Evolutionary conservation across 202 grass and related monocot genomes (phyloP).

Genomic region (Bolboschoenoplectus hybrid): DNA sequence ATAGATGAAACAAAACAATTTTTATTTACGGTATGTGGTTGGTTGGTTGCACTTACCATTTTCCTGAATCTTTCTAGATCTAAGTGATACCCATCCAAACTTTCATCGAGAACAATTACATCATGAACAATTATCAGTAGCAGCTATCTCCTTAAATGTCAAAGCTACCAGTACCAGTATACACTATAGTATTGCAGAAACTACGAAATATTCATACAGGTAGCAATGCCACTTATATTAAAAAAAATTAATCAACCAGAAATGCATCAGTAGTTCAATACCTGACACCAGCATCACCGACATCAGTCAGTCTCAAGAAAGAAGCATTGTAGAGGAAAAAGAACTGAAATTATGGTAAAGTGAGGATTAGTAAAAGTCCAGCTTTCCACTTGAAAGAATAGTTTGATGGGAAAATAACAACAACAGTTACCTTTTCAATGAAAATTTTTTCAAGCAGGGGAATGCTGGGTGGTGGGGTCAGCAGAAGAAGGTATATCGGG

Average conservation of each 20-base stretch:
- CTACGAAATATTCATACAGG: not conserved
- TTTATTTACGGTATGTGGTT: not conserved
- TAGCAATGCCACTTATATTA: not conserved
- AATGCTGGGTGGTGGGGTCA: constrained; percentile 85
- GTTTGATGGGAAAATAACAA: constrained; percentile 9
- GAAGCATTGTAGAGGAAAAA: not conserved
- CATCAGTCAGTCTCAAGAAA: constrained; percentile 27
- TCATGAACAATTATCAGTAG: not conserved
- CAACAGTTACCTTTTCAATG: not conserved
- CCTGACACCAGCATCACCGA: constrained; percentile 53
- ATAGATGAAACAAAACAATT: not conserved
- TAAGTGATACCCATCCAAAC: not conserved
- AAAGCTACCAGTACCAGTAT: not conserved
- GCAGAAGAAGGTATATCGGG: constrained; percentile 91
- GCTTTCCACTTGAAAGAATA: not conserved
- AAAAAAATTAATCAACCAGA: not conserved
- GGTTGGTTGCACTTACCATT: not conserved
- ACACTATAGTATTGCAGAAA: not conserved
- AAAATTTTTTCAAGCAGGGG: constrained; percentile 49
- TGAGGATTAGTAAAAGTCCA: not conserved
- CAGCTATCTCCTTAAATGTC: not conserved
- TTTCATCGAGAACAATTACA: not conserved
- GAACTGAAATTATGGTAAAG: constrained; percentile 13
- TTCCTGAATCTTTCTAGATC: constrained; percentile 10
- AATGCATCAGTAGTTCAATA: not conserved